A percentile compares a stretch with the other conserved stretches of the same genome.
phyloP scores from a whole-genome alignment of 129 eudicot genomes.

The Deinandra increscens region DNA sequence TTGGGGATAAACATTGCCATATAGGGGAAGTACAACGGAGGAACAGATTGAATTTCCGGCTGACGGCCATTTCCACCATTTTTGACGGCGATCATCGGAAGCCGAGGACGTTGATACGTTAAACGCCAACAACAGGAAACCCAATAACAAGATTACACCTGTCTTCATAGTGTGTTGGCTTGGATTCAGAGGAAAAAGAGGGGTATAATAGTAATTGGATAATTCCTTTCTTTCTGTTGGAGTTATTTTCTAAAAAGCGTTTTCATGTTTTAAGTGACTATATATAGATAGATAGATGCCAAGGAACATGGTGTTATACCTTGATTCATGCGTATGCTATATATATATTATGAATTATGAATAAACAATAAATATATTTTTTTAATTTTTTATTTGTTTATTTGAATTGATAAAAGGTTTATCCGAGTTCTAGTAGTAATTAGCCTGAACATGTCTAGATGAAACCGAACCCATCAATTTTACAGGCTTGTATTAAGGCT shows the following conservation, averaged over 20 bases:
- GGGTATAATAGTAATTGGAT: slow-evolving; percentile 23
- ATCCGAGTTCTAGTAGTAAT: too few species aligned
- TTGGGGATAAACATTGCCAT: slow-evolving; percentile 88
- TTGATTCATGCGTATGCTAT: slow-evolving; percentile 28
- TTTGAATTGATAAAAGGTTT: too few species aligned
- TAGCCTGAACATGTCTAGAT: too few species aligned
- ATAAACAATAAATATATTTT: too few species aligned
- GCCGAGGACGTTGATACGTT: slow-evolving; percentile 31
- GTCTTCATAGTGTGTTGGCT: slow-evolving; percentile 21
- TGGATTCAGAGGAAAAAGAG: slow-evolving; percentile 9
- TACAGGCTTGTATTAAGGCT: too few species aligned
- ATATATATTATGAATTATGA: too few species aligned
- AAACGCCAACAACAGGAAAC: slow-evolving; percentile 18
- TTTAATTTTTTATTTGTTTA: too few species aligned
- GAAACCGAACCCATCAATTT: too few species aligned
- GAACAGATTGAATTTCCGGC: slow-evolving; percentile 42
- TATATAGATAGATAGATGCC: too few species aligned
- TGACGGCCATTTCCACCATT: slow-evolving; percentile 60
- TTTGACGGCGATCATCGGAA: slow-evolving; percentile 49
- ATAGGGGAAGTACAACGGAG: slow-evolving; percentile 63
- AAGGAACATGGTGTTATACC: slow-evolving; percentile 24
- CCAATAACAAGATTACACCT: slow-evolving; percentile 33
- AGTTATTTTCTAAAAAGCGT: background rate
- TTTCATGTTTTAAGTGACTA: slow-evolving; percentile 22
- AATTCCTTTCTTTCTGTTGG: background rate